phyloP scores from a whole-genome alignment of 768 basidiomycete species.

The Tricholoma saponaceum region DNA sequence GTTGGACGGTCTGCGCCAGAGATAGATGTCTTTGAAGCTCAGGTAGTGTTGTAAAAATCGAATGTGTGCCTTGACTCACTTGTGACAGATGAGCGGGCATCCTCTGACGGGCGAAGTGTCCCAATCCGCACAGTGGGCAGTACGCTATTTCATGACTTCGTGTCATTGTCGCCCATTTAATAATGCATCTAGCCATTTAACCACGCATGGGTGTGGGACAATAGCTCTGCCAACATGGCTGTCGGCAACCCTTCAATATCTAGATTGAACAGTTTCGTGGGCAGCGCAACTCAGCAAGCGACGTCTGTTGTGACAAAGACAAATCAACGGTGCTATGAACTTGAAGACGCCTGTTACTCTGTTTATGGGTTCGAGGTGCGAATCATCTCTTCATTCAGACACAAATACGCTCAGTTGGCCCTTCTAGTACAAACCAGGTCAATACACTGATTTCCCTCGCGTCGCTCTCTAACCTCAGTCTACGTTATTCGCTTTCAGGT shows the following conservation, averaged over 20 bases:
- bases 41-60: slow-evolving; percentile 27
- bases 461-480: slow-evolving; percentile 26
- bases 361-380: slow-evolving; percentile 72
- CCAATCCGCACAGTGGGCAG: slow-evolving; percentile 77
- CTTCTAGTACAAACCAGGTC: slow-evolving; percentile 34
- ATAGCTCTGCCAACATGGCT: slow-evolving; percentile 51
- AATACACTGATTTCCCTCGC: slow-evolving; percentile 1
- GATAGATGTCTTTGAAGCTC: slow-evolving; percentile 85
- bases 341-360: slow-evolving; percentile 52
- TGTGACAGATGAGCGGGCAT: slow-evolving; percentile 40
- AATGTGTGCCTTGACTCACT: slow-evolving; percentile 17
- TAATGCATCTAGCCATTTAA: slow-evolving; percentile 57
- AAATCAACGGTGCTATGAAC: slow-evolving; percentile 66
- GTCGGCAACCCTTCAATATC: slow-evolving; percentile 52
- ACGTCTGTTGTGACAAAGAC: slow-evolving; percentile 70
- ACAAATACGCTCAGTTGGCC: slow-evolving; percentile 1
- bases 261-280: slow-evolving; percentile 58
- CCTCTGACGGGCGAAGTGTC: slow-evolving; percentile 63
- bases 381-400: background rate
- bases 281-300: slow-evolving; percentile 71
- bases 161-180: slow-evolving; percentile 4
- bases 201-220: slow-evolving; percentile 61
- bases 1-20: slow-evolving; percentile 81
- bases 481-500: slow-evolving; percentile 30
- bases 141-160: slow-evolving; percentile 25